A percentile compares a stretch with the other conserved stretches of the same genome.
These are phyloP conservation scores for Sherardia arvensis DNA, from an alignment of 257 asterid genomes.

Conservation along the genomic window DNA sequence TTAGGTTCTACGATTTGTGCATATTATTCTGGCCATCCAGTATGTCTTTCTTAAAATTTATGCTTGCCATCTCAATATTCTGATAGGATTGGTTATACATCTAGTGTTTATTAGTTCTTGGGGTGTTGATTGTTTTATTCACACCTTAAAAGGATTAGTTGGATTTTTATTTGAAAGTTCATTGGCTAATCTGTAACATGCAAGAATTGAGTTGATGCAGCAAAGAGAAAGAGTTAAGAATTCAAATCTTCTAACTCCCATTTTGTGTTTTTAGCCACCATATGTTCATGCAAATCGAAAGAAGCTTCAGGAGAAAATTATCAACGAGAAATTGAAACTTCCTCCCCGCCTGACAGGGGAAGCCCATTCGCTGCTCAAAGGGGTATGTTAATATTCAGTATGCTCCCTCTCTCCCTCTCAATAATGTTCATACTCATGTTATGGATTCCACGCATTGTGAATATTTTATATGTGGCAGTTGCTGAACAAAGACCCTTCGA, in stretches of 20 bases:
- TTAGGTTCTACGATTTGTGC: neutral
- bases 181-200: neutral
- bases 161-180: neutral
- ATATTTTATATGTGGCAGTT: conserved; percentile 28
- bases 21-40: neutral
- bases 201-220: neutral
- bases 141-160: neutral
- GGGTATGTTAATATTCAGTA: conserved; percentile 56
- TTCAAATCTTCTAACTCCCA: neutral
- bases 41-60: neutral
- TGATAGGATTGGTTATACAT: neutral
- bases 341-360: conserved; percentile 68
- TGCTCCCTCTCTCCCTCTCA: neutral
- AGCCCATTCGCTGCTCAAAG: conserved; percentile 82
- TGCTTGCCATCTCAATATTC: neutral
- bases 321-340: conserved; percentile 77
- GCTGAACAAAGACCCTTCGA: conserved; percentile 67
- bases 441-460: neutral
- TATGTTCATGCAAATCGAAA: conserved; percentile 68
- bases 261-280: conserved; percentile 54
- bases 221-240: neutral
- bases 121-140: neutral
- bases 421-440: neutral
- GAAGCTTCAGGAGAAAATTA: conserved; percentile 87
- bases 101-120: neutral